Conservation (phyloP, 192 early-diverging fungal species). For the Chytriomyces confervae region DNA sequence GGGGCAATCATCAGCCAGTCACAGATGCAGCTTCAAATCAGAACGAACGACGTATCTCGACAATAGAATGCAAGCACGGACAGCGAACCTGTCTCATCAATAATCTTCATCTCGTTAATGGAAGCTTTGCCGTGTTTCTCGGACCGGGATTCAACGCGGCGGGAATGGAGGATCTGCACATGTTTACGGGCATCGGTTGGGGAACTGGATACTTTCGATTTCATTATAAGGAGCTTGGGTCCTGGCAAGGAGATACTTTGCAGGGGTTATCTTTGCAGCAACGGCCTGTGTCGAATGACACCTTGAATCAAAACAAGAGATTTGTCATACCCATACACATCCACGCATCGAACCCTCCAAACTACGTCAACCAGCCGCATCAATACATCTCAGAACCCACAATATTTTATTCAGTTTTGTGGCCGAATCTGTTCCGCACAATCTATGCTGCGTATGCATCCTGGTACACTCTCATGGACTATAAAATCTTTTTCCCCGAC, state of each 20-base stretch:
- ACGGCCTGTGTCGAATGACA: not conserved
- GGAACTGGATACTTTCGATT: constrained; percentile 25
- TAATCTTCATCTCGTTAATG: constrained; percentile 20
- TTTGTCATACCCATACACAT: constrained; percentile 22
- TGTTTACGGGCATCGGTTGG: constrained; percentile 39
- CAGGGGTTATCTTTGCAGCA: not conserved
- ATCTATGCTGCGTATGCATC: constrained; percentile 49
- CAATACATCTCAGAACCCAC: constrained; percentile 24
- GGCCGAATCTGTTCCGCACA: constrained; percentile 47
- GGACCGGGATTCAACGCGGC: constrained; percentile 2
- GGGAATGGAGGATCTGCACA: not conserved
- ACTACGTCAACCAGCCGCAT: not conserved
- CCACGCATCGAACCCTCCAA: not conserved
- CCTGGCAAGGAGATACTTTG: constrained; percentile 6
- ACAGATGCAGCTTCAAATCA: not conserved
- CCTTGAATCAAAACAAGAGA: not conserved
- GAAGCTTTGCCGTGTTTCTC: constrained; percentile 6
- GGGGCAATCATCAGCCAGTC: too few species aligned
- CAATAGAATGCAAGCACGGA: constrained; percentile 13
- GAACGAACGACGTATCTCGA: constrained; percentile 12
- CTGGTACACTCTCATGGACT: constrained; percentile 47
- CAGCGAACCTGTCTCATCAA: constrained; percentile 23
- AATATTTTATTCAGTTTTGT: constrained; percentile 46
- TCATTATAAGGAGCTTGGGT: not conserved
- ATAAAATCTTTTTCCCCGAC: constrained; percentile 45